Evolutionary conservation across 495 filamentous ascomycete species (phyloP), one percentile per base, ranked within the genome.

Genomic region (Terfezia boudieri): DNA sequence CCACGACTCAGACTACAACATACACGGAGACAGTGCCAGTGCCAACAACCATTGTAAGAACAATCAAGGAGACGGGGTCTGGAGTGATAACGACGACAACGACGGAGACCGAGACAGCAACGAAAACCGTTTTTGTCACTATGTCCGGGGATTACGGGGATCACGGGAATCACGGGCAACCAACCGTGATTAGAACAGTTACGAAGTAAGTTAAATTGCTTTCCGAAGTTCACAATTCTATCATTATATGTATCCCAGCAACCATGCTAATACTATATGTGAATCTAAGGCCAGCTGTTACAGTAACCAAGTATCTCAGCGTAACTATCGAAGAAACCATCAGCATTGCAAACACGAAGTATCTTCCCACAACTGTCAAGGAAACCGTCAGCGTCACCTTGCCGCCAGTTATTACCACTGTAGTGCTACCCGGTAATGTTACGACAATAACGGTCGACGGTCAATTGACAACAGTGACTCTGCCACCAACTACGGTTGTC

Each of bases 1-100:
- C 59, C 10, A 50, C 17, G 32, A 57, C 37, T 26, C 51, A 50
- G 35, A 61, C 59, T 17, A 36, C 59, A 8, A 61, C 59, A 8
- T 49, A 55, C 16, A 61, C 59, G 2, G 51, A 46, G 20, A 61
- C 55, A 9, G 53, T 54, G 10, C 57, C 48, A 5, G 36, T 50
- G 16, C 49, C 52, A 23, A 37, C 37, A n/a, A 55, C 54, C 17
- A 8, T 53, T 41, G 49, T 43, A 7, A 43, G 37, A 11, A 54
- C 53, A 17, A 26, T 16, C 4, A 54, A 16, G n/a, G n/a, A 32
- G 20, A 23, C 2, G 10, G 54, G 53, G 1, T 16, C 52, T 16
- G 36, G n/a, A 6, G 51, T 51, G 6, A 53, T 60, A 35, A 61
- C 51, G 5, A 41, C 51, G n/a, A 56, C 55, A n/a, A 5, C 9